Base-by-base conservation (phyloP, 2,329 filamentous ascomycete species). In the Cytospora piceicola region DNA sequence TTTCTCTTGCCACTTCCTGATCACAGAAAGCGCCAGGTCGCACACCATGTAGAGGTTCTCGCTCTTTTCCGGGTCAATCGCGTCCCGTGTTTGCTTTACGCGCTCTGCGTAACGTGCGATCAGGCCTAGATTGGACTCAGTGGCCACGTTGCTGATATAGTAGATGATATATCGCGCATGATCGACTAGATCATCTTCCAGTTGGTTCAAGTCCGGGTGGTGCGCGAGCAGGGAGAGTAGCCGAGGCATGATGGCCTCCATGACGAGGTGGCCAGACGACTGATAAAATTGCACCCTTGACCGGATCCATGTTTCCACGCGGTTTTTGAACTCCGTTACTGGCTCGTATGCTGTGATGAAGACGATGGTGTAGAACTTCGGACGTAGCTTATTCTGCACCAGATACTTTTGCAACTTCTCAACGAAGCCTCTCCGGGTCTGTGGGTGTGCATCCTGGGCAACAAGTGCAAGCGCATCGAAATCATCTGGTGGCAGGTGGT, bases 281-380 rank as follows among this genome's bases (percentile, higher is more conserved):
- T 78, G 78, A 73, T 91, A 92, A 63, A 85, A 83, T 24, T 88
- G 86, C 11, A 90, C 88, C 17, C 94, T 88, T 54, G 94, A 94
- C 60, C 91, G 89, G 59, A 98, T 87, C 94, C 95, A 99, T 0
- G 92, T 97, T 68, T 92, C 87, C 3, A 92, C 89, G 52, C 90
- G 87, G 58, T 87, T 87, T 75, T 89, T 91, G 74, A 96, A 85
- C 20, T 86, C 85, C n/a, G 80, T 75, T 46, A 88, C 85, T 0
- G 94, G 95, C 78, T 99, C 95, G 75, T 95, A 97, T 1, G 95
- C 94, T 36, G 93, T 90, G 53, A 98, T 80, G 79, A 97, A 98
- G 7, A 96, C 83, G 51, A 97, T 89, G 0, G 92, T 91, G 76
- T 96, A 95, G 82, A 96, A 99, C 12, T 94, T 88, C 15, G 84